A percentile compares a stretch with the other conserved stretches of the same genome.
Evolutionary conservation across 106 monocot species (phyloP).

Genomic region (Acorus calamus): DNA sequence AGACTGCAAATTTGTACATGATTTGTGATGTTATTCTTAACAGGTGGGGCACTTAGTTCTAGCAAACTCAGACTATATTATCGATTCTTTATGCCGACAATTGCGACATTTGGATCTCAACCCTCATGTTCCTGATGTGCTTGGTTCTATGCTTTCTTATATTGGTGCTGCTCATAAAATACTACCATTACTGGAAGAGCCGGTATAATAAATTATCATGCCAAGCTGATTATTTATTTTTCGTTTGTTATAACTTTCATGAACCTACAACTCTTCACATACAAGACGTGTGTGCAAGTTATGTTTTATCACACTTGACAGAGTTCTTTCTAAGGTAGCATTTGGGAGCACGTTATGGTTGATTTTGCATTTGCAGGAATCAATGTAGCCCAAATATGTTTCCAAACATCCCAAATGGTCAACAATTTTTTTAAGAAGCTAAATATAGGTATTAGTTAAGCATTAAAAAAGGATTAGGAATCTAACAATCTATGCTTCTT

Average conservation of each 20-base stretch:
- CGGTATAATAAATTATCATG: conserved; percentile 20
- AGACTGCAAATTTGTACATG: neutral
- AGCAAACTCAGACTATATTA: conserved; percentile 89
- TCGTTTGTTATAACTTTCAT: neutral
- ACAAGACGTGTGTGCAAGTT: too few relatives aligned
- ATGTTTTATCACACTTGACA: too few relatives aligned
- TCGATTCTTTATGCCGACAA: conserved; percentile 83
- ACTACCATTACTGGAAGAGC: conserved; percentile 87
- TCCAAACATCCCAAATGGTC: too few relatives aligned
- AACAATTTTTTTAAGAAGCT: too few relatives aligned
- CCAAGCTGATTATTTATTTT: neutral
- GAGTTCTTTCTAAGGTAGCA: too few relatives aligned
- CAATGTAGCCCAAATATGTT: too few relatives aligned
- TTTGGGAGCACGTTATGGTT: too few relatives aligned
- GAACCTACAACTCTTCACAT: conserved; percentile 7
- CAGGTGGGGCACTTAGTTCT: conserved; percentile 88
- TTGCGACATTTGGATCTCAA: conserved; percentile 86
- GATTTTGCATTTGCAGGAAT: too few relatives aligned
- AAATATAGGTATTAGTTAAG: too few relatives aligned
- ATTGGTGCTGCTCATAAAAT: conserved; percentile 85
- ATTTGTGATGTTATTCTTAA: neutral
- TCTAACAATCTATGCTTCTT: too few relatives aligned
- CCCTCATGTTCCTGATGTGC: conserved; percentile 69
- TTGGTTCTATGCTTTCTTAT: conserved; percentile 89
- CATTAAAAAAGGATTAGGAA: too few relatives aligned